These are phyloP conservation scores for Sordariomycetes sp. DNA, from an alignment of 2,329 filamentous ascomycete genomes.

Conservation along the genomic window DNA sequence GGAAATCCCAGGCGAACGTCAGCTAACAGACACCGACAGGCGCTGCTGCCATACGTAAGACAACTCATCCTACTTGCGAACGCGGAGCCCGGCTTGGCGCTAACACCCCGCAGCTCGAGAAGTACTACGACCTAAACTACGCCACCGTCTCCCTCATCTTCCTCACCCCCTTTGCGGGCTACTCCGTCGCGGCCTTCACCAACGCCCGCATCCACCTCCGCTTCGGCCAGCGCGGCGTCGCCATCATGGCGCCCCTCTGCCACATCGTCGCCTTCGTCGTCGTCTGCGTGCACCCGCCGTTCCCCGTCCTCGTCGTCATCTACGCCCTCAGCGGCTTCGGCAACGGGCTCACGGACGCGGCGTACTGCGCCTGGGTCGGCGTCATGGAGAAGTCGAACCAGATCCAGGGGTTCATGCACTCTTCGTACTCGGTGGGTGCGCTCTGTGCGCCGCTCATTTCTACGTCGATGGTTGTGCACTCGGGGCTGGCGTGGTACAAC, in stretches of 20 bases:
- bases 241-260: conserved; percentile 44
- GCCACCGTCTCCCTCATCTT: conserved; percentile 50
- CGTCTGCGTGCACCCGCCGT: conserved; percentile 48
- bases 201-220: conserved; percentile 47
- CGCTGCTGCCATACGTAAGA: background rate
- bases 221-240: conserved; percentile 53
- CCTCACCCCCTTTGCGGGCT: conserved; percentile 49
- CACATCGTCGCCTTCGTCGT: conserved; percentile 50
- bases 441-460: conserved; percentile 51
- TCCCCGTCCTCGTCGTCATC: conserved; percentile 46
- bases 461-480: conserved; percentile 52
- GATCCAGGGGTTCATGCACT: conserved; percentile 52
- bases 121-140: conserved; percentile 46
- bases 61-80: too few relatives aligned
- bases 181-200: conserved; percentile 43
- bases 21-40: too few relatives aligned
- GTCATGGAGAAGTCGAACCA: conserved; percentile 57
- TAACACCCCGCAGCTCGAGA: conserved; percentile 33
- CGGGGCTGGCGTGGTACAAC: conserved; percentile 45
- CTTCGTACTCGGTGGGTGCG: conserved; percentile 52
- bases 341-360: conserved; percentile 46
- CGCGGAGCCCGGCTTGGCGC: too few relatives aligned
- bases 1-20: too few relatives aligned
- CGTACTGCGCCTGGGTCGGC: conserved; percentile 38
- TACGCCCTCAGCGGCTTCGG: conserved; percentile 54